Percentiles rank a stretch among this genome's conserved stretches.
Conservation (phyloP, 495 filamentous ascomycete genomes). For the Xylaria flabelliformis region DNA sequence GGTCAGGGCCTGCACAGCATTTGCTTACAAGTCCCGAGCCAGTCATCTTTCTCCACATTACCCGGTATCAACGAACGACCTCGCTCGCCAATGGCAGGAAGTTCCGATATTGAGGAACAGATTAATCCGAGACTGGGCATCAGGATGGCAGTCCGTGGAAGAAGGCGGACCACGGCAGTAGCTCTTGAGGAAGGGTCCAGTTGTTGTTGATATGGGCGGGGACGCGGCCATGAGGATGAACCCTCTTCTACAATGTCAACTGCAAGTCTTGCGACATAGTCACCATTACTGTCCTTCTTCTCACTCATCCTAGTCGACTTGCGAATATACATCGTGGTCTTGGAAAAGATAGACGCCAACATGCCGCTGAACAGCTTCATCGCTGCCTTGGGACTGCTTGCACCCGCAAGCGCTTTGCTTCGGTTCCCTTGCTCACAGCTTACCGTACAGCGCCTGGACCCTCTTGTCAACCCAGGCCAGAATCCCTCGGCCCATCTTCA, state of each 20-base stretch:
- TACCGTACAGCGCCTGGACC: slow-evolving; percentile 52
- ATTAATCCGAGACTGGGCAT: slow-evolving; percentile 35
- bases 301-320: not conserved
- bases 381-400: slow-evolving; percentile 52
- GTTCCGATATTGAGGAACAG: slow-evolving; percentile 18
- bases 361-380: slow-evolving; percentile 51
- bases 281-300: not conserved
- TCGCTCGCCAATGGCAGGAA: slow-evolving; percentile 38
- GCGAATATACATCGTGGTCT: not conserved
- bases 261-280: not conserved
- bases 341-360: slow-evolving; percentile 4
- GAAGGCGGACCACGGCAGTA: slow-evolving; percentile 34
- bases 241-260: not conserved
- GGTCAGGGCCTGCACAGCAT: not conserved
- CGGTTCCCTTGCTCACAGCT: slow-evolving; percentile 55
- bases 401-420: slow-evolving; percentile 51
- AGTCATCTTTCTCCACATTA: slow-evolving; percentile 38
- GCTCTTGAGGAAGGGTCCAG: slow-evolving; percentile 10
- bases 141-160: slow-evolving; percentile 24
- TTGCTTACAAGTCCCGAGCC: slow-evolving; percentile 26
- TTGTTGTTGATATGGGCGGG: not conserved
- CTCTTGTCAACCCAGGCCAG: slow-evolving; percentile 48
- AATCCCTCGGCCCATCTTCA: slow-evolving; percentile 52
- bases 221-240: not conserved
- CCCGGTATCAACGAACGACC: slow-evolving; percentile 34